Percentiles rank a stretch among this genome's conserved stretches.
Evolutionary conservation across 2,329 filamentous ascomycete species (phyloP).

Genomic region (Daldinia sp.): DNA sequence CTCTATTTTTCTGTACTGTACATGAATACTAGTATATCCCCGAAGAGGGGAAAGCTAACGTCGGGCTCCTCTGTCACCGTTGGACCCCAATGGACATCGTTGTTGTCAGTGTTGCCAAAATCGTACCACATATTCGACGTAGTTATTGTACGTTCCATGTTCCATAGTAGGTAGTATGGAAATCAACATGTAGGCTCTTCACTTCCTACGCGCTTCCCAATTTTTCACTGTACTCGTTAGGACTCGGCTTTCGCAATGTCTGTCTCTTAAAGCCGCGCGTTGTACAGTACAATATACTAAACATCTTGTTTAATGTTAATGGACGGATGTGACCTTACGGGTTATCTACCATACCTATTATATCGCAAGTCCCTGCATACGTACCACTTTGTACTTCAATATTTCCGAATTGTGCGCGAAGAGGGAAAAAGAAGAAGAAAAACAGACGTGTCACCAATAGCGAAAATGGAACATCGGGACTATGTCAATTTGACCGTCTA

Average conservation of each 20-base stretch:
- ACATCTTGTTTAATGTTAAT: conserved; percentile 2
- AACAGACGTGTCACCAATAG: conserved; percentile 25
- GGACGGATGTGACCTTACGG: conserved; percentile 20
- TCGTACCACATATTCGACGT: background rate
- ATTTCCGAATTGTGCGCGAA: conserved; percentile 16
- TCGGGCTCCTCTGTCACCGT: background rate
- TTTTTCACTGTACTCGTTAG: background rate
- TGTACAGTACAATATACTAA: conserved; percentile 9
- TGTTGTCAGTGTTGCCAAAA: background rate
- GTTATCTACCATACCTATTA: conserved; percentile 15
- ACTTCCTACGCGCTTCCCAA: background rate
- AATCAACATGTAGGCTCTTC: too few relatives aligned
- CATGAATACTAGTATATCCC: conserved; percentile 2
- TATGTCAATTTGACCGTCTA: conserved; percentile 16
- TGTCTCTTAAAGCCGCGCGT: conserved; percentile 23
- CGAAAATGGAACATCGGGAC: conserved; percentile 25
- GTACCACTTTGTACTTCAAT: conserved; percentile 21
- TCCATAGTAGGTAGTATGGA: background rate
- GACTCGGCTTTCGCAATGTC: conserved; percentile 12
- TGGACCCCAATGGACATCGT: too few relatives aligned
- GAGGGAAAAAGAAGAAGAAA: conserved; percentile 5
- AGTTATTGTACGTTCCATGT: too few relatives aligned
- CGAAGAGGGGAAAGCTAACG: background rate
- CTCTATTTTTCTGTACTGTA: too few relatives aligned
- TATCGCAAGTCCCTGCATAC: conserved; percentile 31